Conservation (phyloP, 2,329 filamentous ascomycete species). For the Xylaria sp. region DNA sequence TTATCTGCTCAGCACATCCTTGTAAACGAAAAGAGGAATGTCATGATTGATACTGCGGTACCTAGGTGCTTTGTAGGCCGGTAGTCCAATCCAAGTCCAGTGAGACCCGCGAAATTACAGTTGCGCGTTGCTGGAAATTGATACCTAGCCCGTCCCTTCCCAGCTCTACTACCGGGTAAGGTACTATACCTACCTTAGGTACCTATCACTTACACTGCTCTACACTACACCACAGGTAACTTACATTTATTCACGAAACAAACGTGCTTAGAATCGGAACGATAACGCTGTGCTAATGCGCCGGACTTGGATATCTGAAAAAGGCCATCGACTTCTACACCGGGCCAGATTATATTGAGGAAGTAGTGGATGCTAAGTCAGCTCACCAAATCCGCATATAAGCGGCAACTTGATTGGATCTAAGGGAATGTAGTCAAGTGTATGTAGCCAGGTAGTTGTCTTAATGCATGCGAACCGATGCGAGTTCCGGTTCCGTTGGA, state of each 20-base stretch:
- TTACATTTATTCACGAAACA: no score
- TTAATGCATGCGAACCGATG: constrained; percentile 17
- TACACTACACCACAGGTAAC: neutral
- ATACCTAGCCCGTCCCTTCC: no score
- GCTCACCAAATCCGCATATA: constrained; percentile 2
- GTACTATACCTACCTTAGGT: no score
- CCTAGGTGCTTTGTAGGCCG: no score
- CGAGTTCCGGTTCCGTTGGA: constrained; percentile 27
- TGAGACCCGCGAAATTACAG: constrained; percentile 2
- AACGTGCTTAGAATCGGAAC: no score
- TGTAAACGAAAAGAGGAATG: neutral
- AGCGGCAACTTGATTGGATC: constrained; percentile 5
- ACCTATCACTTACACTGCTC: no score
- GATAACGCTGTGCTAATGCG: neutral
- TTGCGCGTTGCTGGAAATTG: neutral
- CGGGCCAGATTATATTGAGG: neutral
- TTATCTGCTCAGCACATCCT: constrained; percentile 4
- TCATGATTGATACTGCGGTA: neutral
- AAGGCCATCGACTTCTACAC: neutral
- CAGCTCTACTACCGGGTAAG: no score
- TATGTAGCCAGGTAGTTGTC: neutral
- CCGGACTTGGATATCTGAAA: no score
- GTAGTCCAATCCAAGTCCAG: constrained; percentile 12
- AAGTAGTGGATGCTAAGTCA: neutral
- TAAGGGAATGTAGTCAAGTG: neutral